These are phyloP conservation scores for Aspergillus sclerotioniger DNA, from an alignment of 495 filamentous ascomycete genomes.

Conservation along the genomic window DNA sequence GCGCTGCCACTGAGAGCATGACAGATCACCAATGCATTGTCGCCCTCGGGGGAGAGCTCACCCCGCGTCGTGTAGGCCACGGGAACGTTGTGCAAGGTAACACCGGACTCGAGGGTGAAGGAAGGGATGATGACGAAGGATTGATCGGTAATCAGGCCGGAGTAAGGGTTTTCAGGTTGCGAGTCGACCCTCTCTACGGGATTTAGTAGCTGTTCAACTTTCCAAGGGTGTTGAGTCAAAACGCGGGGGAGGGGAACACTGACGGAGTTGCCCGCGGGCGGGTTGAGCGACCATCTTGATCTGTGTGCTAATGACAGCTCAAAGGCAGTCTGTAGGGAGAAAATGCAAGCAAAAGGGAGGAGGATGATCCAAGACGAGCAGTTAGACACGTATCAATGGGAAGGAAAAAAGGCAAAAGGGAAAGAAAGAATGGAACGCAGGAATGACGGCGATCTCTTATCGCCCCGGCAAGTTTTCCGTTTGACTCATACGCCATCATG, in stretches of 20 bases:
- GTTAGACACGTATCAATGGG: not conserved
- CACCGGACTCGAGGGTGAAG: constrained; percentile 93
- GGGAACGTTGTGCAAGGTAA: constrained; percentile 80
- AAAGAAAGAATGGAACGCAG: not conserved
- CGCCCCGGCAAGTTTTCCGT: constrained; percentile 1
- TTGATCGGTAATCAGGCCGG: constrained; percentile 81
- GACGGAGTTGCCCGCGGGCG: constrained; percentile 38
- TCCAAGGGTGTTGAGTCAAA: not conserved
- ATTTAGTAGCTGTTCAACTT: constrained; percentile 54
- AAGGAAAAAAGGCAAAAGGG: not conserved
- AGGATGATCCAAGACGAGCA: not conserved
- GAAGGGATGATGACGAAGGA: constrained; percentile 78
- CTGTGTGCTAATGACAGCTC: not conserved
- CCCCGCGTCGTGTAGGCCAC: constrained; percentile 90
- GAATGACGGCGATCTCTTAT: not conserved
- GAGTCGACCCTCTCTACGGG: constrained; percentile 61
- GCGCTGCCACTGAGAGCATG: constrained; percentile 95
- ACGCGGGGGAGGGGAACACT: constrained; percentile 31
- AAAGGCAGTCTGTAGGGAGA: not conserved
- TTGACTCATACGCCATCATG: constrained; percentile 9
- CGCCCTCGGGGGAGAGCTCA: constrained; percentile 64
- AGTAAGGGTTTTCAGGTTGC: constrained; percentile 92
- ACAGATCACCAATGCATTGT: constrained; percentile 97
- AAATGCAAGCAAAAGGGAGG: not conserved
- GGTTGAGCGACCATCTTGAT: constrained; percentile 31